phyloP scores from a whole-genome alignment of 106 monocot species.

The Chionographis japonica region DNA sequence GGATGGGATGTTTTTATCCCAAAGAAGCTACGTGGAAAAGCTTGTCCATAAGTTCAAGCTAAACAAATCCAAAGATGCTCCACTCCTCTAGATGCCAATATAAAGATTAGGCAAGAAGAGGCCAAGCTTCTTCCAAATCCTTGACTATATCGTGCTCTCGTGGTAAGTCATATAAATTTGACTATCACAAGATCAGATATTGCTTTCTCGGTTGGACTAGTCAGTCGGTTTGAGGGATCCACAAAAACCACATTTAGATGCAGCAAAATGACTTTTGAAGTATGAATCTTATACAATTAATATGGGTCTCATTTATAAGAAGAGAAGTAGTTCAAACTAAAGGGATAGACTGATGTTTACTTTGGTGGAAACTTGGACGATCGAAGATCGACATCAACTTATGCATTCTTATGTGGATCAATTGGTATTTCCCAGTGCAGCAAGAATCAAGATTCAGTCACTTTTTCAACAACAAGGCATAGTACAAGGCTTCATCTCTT shows the following conservation, averaged over 20 bases:
- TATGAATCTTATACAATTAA: neutral
- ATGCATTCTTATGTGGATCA: neutral
- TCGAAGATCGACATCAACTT: neutral
- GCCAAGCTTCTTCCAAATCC: conserved; percentile 3
- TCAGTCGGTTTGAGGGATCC: no score
- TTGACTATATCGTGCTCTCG: conserved; percentile 1
- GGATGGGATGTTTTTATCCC: neutral
- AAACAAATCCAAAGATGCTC: conserved; percentile 4
- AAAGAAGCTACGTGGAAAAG: neutral
- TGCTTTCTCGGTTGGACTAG: no score
- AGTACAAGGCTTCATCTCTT: neutral
- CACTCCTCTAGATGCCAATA: conserved; percentile 7
- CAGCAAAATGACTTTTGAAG: no score
- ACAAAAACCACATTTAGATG: no score
- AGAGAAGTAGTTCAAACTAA: neutral
- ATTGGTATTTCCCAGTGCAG: neutral
- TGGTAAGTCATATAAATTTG: neutral
- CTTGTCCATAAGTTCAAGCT: conserved; percentile 2
- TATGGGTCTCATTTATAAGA: neutral
- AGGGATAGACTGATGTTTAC: neutral
- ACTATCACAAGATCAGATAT: no score
- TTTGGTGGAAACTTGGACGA: neutral
- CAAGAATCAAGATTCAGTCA: neutral
- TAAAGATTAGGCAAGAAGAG: neutral
- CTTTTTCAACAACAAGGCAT: no score